phyloP scores from a whole-genome alignment of 192 early-diverging fungal genomes.

The Backusella sp. region DNA sequence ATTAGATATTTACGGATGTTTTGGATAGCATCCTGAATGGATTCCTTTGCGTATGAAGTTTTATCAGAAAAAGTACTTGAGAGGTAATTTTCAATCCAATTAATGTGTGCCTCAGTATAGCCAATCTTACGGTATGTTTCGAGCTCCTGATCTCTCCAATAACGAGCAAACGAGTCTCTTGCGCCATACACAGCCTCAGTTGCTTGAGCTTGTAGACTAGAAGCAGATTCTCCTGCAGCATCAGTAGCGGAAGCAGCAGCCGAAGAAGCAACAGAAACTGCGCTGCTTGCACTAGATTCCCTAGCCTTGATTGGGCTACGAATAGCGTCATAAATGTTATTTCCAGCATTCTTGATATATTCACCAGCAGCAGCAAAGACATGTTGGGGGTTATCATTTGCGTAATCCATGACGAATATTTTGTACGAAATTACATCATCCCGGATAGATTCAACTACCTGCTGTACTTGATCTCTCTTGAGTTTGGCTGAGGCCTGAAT shows the following conservation, averaged over 20 bases:
- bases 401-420: conserved; percentile 19
- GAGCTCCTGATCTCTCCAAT: conserved; percentile 2
- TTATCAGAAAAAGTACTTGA: conserved; percentile 7
- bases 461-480: neutral
- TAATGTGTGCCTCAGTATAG: conserved; percentile 23
- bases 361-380: conserved; percentile 8
- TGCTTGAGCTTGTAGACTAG: conserved; percentile 6
- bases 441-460: neutral
- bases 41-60: conserved; percentile 3
- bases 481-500: neutral
- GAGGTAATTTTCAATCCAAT: conserved; percentile 26
- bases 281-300: neutral
- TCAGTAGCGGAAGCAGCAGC: conserved; percentile 20
- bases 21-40: conserved; percentile 5
- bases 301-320: neutral
- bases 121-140: conserved; percentile 18
- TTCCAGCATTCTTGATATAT: conserved; percentile 10
- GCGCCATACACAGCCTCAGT: conserved; percentile 4
- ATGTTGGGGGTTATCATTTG: neutral
- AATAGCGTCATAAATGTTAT: neutral
- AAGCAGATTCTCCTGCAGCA: conserved; percentile 9
- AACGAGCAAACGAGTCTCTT: conserved; percentile 11
- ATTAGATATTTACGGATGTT: conserved; percentile 20
- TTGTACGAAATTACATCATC: neutral
- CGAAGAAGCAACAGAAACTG: neutral